phyloP scores from a whole-genome alignment of 257 asterid genomes.

The Galeopsis tetrahit region DNA sequence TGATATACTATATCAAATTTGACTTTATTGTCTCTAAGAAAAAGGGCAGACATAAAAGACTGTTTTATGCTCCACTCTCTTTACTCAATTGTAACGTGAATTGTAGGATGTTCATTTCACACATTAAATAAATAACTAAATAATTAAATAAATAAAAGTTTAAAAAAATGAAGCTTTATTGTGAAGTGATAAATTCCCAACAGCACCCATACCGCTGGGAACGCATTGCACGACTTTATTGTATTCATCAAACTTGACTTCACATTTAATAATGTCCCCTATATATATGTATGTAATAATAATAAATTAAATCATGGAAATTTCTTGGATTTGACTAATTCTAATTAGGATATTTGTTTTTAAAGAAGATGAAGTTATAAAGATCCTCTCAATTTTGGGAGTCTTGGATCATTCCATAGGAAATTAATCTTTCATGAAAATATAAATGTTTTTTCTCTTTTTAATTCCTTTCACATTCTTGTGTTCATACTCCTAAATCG shows the following conservation, averaged over 20 bases:
- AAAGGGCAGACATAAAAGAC: not conserved
- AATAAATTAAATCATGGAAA: too few species aligned
- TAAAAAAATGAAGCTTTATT: not conserved
- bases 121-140: not conserved
- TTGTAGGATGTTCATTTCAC: not conserved
- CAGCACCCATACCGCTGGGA: slow-evolving; percentile 2
- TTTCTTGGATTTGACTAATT: not conserved
- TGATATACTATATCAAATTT: not conserved
- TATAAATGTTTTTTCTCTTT: too few species aligned
- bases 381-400: not conserved
- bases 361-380: not conserved
- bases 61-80: not conserved
- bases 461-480: too few species aligned
- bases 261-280: not conserved
- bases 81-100: not conserved
- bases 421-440: too few species aligned
- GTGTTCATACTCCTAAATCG: not conserved
- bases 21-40: not conserved
- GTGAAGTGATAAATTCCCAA: slow-evolving; percentile 10
- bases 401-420: not conserved
- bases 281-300: not conserved
- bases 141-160: too few species aligned
- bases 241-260: not conserved
- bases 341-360: not conserved
- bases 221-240: not conserved